Percentiles rank a stretch among this genome's conserved stretches.
Conservation (phyloP, 371 early-diverging fungal species). For the Basidiobolus meristosporus region DNA sequence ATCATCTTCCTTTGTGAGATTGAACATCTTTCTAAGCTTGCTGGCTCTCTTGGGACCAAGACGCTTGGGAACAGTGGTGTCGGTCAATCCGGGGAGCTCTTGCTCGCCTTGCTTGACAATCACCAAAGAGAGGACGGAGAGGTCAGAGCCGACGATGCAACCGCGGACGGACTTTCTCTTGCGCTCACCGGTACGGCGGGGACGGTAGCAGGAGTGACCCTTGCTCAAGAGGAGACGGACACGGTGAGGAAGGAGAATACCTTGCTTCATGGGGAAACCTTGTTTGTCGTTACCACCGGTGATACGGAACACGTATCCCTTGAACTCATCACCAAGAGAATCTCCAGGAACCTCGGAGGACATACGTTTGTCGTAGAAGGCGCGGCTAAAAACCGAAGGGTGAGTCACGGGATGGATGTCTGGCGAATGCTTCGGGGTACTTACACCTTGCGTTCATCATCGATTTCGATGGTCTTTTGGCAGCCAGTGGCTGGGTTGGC, state of each 20-base stretch:
- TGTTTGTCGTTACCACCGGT: slow-evolving; percentile 99
- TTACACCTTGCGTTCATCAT: slow-evolving; percentile 90
- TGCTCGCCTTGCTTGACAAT: slow-evolving; percentile 78
- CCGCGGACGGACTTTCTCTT: slow-evolving; percentile 99
- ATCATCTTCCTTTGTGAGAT: slow-evolving; percentile 89
- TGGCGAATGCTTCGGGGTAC: no score
- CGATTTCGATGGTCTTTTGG: slow-evolving; percentile 95
- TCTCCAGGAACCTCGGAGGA: no score
- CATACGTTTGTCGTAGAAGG: no score
- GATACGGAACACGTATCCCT: slow-evolving; percentile 96
- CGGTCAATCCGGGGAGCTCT: slow-evolving; percentile 96
- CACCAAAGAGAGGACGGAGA: slow-evolving; percentile 87
- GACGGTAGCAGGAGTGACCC: slow-evolving; percentile 98
- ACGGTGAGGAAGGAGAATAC: slow-evolving; percentile 85
- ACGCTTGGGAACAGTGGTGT: slow-evolving; percentile 78
- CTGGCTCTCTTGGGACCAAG: slow-evolving; percentile 96
- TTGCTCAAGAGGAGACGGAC: slow-evolving; percentile 84
- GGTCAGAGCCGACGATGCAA: slow-evolving; percentile 94
- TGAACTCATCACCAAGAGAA: no score
- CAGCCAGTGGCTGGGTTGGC: slow-evolving; percentile 97
- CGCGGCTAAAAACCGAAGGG: no score
- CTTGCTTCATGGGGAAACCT: slow-evolving; percentile 97
- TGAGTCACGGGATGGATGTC: no score
- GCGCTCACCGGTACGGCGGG: slow-evolving; percentile 94
- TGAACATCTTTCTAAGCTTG: slow-evolving; percentile 97